Conservation (phyloP, 257 asterid genomes). For the Leonotis leonurus region DNA sequence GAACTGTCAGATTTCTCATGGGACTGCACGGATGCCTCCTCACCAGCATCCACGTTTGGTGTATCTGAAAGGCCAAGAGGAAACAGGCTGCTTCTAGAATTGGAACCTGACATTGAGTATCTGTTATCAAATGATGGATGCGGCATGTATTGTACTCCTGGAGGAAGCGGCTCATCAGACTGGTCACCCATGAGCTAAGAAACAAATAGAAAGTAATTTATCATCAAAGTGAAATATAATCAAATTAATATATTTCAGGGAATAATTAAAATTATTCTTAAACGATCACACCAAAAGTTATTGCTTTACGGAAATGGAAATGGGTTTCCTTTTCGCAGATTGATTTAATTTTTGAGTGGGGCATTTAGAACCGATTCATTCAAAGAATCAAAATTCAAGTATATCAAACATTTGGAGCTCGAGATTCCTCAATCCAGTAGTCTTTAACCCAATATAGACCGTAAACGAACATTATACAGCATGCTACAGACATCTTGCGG, state of each 20-base stretch:
- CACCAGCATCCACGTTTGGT: constrained; percentile 11
- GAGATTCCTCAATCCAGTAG: not conserved
- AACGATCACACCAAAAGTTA: too few species aligned
- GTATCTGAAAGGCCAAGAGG: constrained; percentile 31
- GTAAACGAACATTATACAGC: not conserved
- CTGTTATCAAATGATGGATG: constrained; percentile 22
- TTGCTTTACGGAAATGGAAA: too few species aligned
- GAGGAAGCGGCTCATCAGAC: constrained; percentile 44
- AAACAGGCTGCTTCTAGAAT: constrained; percentile 27
- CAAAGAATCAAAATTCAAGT: not conserved
- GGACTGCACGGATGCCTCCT: constrained; percentile 13
- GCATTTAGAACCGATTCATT: not conserved
- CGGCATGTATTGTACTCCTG: constrained; percentile 31
- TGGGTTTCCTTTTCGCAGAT: too few species aligned
- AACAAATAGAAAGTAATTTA: not conserved
- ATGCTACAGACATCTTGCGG: not conserved
- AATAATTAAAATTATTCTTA: too few species aligned
- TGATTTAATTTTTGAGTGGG: not conserved
- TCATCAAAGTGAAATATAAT: constrained; percentile 8
- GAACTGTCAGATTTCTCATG: constrained; percentile 26
- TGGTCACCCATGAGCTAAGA: constrained; percentile 44
- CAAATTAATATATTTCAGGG: too few species aligned
- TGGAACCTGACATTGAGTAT: constrained; percentile 12
- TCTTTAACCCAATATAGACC: not conserved
- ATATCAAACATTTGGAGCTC: not conserved